These are phyloP conservation scores for Kwoniella botswanensis DNA, from an alignment of 768 basidiomycete species.

Conservation along the genomic window DNA sequence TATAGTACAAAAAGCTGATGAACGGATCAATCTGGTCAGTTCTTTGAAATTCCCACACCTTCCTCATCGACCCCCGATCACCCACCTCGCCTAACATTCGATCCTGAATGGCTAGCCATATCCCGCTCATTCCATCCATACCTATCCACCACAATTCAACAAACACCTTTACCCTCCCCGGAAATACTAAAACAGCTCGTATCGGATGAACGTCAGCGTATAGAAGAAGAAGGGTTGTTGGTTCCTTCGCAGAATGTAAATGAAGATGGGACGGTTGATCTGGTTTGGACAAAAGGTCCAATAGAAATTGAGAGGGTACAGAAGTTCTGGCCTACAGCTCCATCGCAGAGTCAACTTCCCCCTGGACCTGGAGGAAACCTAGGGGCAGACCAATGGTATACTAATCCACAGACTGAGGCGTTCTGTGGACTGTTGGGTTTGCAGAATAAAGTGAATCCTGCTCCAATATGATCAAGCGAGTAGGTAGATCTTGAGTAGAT, in stretches of 20 bases:
- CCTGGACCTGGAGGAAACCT: constrained; percentile 54
- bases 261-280: constrained; percentile 29
- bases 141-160: constrained; percentile 66
- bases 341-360: constrained; percentile 49
- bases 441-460: constrained; percentile 70
- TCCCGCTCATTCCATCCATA: constrained; percentile 81
- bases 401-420: constrained; percentile 86
- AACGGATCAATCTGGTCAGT: constrained; percentile 60
- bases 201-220: constrained; percentile 69
- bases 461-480: constrained; percentile 36
- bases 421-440: constrained; percentile 81
- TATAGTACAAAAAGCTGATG: not conserved
- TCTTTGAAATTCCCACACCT: constrained; percentile 67
- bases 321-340: constrained; percentile 68
- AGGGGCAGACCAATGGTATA: constrained; percentile 65
- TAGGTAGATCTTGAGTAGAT: not conserved
- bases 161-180: constrained; percentile 68
- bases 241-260: constrained; percentile 23
- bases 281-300: constrained; percentile 40
- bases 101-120: constrained; percentile 94
- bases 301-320: constrained; percentile 66
- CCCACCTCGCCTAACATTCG: constrained; percentile 65
- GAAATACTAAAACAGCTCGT: constrained; percentile 65
- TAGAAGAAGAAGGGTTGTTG: constrained; percentile 63
- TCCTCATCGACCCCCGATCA: constrained; percentile 26